phyloP scores from a whole-genome alignment of 1,284 basidiomycete species.

The Leccinum variabile region DNA sequence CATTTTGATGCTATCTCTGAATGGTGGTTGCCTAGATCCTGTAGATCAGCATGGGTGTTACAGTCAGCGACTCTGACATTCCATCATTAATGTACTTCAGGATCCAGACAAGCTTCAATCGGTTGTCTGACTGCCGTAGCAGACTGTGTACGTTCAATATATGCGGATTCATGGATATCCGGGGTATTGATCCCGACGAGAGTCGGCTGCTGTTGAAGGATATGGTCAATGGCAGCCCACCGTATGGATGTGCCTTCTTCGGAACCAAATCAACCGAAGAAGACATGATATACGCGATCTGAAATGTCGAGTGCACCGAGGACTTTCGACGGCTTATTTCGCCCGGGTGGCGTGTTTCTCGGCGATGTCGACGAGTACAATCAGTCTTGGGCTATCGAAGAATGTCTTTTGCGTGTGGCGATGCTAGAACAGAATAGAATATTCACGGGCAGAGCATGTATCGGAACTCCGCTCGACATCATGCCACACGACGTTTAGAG shows the following conservation, averaged over 20 bases:
- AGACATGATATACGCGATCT: constrained; percentile 28
- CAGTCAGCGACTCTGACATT: background rate
- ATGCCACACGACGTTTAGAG: background rate
- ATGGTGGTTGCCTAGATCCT: constrained; percentile 10
- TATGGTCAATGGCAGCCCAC: constrained; percentile 29
- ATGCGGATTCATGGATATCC: background rate
- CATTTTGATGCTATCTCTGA: background rate
- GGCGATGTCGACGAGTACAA: constrained; percentile 1
- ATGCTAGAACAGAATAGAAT: too few relatives aligned
- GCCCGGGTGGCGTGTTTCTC: background rate
- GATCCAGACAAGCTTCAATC: background rate
- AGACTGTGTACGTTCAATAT: background rate
- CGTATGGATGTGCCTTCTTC: constrained; percentile 20
- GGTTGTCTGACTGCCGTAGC: background rate
- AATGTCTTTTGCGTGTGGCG: background rate
- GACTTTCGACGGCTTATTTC: constrained; percentile 26
- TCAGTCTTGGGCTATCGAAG: constrained; percentile 1
- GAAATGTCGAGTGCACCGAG: constrained; percentile 26
- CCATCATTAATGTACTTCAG: constrained; percentile 15
- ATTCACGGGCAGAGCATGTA: too few relatives aligned
- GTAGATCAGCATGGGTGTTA: constrained; percentile 9
- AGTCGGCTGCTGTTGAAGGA: constrained; percentile 23
- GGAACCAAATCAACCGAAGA: constrained; percentile 5
- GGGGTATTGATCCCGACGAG: constrained; percentile 21
- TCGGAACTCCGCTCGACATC: background rate